Base-by-base conservation (phyloP, 2,329 filamentous ascomycete species). In the Phaeoacremonium minimum region DNA sequence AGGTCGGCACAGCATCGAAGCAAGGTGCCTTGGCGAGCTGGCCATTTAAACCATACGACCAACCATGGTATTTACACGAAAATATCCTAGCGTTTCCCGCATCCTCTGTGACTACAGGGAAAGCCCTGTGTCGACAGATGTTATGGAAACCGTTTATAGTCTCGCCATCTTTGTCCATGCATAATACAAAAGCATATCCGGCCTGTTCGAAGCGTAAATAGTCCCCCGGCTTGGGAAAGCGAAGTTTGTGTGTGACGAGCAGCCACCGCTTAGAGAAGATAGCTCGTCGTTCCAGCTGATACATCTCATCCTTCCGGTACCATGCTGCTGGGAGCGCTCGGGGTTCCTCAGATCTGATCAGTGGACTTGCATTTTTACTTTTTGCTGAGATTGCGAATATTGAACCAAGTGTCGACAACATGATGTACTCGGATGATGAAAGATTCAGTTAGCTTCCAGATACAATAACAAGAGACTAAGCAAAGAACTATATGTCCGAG, bases 21-120 rank as follows among this genome's bases (percentile, higher is more conserved):
- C 60, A 54, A 0, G 64, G 64, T 0, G 63, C 64, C 18, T 69
- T 70, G 18, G 61, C 59, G 1, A 69, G 52, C 7, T 58, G 57
- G 4, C 66, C 66, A 22, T 58, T 61, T 26, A 60, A 53, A 4
- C 60, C 56, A 36, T 69, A 69, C 6, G 62, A 66, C 66, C 66
- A 69, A 7, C 65, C 65, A 35, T 69, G 66, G 32, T 69, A 69
- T 35, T 59, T 60, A 47, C 65, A 69, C 9, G 55, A 55, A n/a
- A 67, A 53, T 6, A 66, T 54, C 18, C 54, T 56, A 2, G 59
- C 55, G 17, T 55, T 61, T 3, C 64, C 62, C 3, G 50, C 51
- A 2, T 55, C 50, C 34, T 59, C 57, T 30, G 56, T 56, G 1
- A 63, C 54, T 2, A 67, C 55, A 2, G 64, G 62, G 37, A 64